Evolutionary conservation across 331 rosid species (phyloP).

Genomic region (Pyracantha coccinea): DNA sequence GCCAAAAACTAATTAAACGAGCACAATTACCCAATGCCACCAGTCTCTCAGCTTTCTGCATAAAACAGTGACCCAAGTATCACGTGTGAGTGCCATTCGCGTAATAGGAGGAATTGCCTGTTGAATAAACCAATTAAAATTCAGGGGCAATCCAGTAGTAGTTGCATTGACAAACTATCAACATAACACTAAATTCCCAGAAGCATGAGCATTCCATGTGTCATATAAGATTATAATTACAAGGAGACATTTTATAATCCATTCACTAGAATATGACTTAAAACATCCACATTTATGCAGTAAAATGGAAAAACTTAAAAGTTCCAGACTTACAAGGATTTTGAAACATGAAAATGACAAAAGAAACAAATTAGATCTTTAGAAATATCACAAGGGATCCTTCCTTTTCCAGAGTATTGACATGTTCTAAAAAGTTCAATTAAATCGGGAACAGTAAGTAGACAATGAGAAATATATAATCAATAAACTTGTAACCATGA

Average conservation of each 20-base stretch:
- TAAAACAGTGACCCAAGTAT: conserved; percentile 90
- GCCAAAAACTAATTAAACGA: conserved; percentile 18
- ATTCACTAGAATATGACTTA: neutral
- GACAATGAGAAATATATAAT: neutral
- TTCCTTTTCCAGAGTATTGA: neutral
- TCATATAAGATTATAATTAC: neutral
- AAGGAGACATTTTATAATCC: neutral
- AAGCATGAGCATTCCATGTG: neutral
- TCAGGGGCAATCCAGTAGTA: conserved; percentile 18
- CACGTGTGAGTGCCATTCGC: conserved; percentile 95
- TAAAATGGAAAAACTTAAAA: neutral
- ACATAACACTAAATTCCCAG: conserved; percentile 2
- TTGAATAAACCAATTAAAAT: conserved; percentile 20
- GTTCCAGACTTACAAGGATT: neutral
- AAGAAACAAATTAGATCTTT: neutral
- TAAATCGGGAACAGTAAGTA: neutral
- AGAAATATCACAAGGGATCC: neutral
- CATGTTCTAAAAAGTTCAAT: neutral
- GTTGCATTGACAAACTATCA: conserved; percentile 1
- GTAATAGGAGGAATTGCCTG: conserved; percentile 98
- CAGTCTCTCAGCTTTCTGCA: conserved; percentile 98
- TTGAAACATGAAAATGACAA: neutral
- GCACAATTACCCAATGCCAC: conserved; percentile 96
- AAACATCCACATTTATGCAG: neutral
- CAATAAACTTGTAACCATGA: neutral